phyloP scores from a whole-genome alignment of 345 rosid species.

The Salix brachista region DNA sequence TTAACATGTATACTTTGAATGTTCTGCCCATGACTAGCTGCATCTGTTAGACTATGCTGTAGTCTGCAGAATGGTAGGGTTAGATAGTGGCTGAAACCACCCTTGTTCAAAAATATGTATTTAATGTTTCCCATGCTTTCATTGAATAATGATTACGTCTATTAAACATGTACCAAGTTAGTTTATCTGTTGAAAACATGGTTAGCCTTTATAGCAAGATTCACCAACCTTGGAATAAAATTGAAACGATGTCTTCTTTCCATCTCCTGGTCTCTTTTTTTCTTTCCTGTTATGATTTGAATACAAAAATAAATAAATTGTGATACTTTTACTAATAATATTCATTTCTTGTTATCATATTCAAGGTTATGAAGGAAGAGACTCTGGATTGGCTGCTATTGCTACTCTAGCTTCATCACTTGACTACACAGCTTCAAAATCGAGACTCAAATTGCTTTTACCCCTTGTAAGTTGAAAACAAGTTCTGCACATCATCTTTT shows the following conservation, averaged over 20 bases:
- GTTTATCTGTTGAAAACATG: background rate
- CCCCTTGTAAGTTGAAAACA: constrained; percentile 67
- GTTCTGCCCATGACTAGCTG: background rate
- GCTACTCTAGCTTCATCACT: constrained; percentile 89
- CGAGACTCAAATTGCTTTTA: constrained; percentile 74
- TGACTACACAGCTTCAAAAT: constrained; percentile 81
- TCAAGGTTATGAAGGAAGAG: constrained; percentile 69
- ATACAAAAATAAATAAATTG: background rate
- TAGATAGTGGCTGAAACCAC: background rate
- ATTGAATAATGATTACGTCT: background rate
- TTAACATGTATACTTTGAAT: background rate
- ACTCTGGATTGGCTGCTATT: constrained; percentile 61
- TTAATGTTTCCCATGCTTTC: background rate
- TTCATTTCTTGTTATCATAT: constrained; percentile 13
- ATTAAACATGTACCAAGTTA: background rate
- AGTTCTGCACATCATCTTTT: constrained; percentile 5
- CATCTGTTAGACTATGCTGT: background rate
- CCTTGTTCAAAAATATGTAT: background rate
- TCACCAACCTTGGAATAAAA: background rate
- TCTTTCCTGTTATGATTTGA: background rate
- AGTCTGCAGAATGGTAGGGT: background rate
- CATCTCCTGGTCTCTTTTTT: background rate
- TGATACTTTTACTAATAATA: background rate
- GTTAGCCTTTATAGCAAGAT: background rate
- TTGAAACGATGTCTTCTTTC: background rate